Evolutionary conservation across 176 grass and related monocot species (phyloP), one percentile per base, ranked within the genome.

Genomic region (Triticum turgidum): DNA sequence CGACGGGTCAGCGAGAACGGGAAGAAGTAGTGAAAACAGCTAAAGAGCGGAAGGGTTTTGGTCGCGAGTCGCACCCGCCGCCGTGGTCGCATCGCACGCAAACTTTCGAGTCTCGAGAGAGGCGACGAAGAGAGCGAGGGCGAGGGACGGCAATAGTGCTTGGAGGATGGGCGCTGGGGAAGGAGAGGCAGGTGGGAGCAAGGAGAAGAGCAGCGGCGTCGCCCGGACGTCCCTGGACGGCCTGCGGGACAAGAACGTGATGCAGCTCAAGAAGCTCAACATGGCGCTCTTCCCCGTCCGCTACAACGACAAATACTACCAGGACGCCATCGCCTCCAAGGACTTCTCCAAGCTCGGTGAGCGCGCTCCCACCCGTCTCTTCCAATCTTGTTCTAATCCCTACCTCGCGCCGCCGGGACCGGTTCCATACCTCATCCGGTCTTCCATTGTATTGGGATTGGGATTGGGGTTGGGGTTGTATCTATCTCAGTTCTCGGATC

Each of bases 221-320:
- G 87, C 87, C 80, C 76, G 82, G 90, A 91, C 89, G 65, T 94
- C 90, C 80, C 90, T 99, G 65, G 97, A 99, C 73, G 92, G 89
- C 24, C 88, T 99, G 25, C 82, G 97, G 85, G 94, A 99, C 77
- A 96, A 99, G 90, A 99, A 99, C 89, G 76, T 99, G 76, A 99
- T 99, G 97, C 94, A 96, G 90, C 89, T 99, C 47, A 99, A 96
- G 94, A 99, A 99, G 90, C 92, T 96, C 62, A 99, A 96, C 87
- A 93, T 89, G 69, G 92, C 89, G 54, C 92, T 99, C 82, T 99
- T 99, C 90, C 97, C 94, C 1, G 94, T 99, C 61, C 88, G 94
- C 35, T 99, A 99, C 94, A 94, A 96, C 90, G 92, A 99, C 56
- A 99, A 99, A 83, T 99, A 99, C 89, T 99, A 99, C 87, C 83